These are phyloP conservation scores for Monilinia laxa DNA, from an alignment of 2,329 filamentous ascomycete genomes.

Conservation along the genomic window DNA sequence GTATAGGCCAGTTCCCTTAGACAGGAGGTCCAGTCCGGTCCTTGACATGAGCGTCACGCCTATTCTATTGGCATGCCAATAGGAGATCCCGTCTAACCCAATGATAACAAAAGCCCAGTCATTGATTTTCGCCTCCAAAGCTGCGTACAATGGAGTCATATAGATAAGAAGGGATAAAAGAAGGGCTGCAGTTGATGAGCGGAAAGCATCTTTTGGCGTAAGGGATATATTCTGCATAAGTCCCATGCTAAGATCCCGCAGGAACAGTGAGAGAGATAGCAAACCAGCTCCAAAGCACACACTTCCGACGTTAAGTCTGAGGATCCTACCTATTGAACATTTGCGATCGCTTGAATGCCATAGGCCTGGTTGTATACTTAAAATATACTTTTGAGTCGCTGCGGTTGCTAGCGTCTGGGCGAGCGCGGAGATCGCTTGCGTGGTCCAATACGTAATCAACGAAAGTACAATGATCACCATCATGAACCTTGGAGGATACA, in stretches of 20 bases:
- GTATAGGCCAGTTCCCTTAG: background rate
- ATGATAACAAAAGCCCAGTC: constrained; percentile 9
- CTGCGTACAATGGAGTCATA: background rate
- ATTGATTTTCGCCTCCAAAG: background rate
- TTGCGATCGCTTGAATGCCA: background rate
- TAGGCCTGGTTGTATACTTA: background rate
- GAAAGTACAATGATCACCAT: background rate
- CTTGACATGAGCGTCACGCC: background rate
- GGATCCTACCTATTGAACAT: background rate
- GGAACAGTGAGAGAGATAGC: background rate
- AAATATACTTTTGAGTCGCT: background rate
- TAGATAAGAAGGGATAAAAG: background rate
- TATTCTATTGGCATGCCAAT: background rate
- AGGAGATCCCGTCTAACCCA: background rate
- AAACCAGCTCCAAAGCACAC: constrained; percentile 8
- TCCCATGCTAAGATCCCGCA: background rate
- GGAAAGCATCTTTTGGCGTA: background rate
- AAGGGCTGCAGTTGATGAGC: background rate
- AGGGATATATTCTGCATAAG: background rate
- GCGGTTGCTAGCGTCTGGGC: background rate
- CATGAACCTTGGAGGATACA: background rate
- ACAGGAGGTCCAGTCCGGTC: background rate
- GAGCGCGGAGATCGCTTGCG: background rate
- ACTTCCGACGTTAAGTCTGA: background rate
- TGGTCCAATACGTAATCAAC: background rate